Conservation (phyloP, 352 stramenopile genomes). For the Lagenidium sp. region DNA sequence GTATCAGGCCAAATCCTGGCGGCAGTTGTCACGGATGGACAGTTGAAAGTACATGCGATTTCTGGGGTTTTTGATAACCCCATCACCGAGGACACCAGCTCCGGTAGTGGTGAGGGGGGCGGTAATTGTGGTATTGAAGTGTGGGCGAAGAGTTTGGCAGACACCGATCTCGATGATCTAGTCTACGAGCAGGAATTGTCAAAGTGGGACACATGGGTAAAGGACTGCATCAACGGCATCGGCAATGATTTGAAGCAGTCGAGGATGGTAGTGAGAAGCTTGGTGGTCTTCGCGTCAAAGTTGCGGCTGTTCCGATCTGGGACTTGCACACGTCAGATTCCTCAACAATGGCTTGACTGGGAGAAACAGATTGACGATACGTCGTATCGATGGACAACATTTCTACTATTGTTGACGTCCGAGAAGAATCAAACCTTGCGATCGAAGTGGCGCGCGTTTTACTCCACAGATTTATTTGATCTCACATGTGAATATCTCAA, state of each 20-base stretch:
- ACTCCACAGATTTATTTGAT: constrained; percentile 16
- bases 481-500: constrained; percentile 36
- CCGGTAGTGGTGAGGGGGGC: too few relatives aligned
- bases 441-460: constrained; percentile 30
- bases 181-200: not conserved
- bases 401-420: constrained; percentile 39
- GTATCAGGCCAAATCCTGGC: too few relatives aligned
- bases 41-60: too few relatives aligned
- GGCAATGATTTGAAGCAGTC: constrained; percentile 14
- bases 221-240: constrained; percentile 6
- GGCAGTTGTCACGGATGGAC: too few relatives aligned
- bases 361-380: constrained; percentile 8
- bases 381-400: constrained; percentile 64
- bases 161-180: too few relatives aligned
- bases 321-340: too few relatives aligned
- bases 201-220: constrained; percentile 5
- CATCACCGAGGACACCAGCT: too few relatives aligned
- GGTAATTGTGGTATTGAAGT: too few relatives aligned
- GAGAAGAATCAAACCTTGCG: constrained; percentile 3
- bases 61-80: too few relatives aligned
- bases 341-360: too few relatives aligned
- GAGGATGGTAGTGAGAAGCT: constrained; percentile 10
- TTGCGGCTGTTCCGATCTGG: too few relatives aligned
- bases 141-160: too few relatives aligned
- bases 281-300: constrained; percentile 7